Base-by-base conservation (phyloP, 2,329 filamentous ascomycete species). In the Hypoxylon sp. region DNA sequence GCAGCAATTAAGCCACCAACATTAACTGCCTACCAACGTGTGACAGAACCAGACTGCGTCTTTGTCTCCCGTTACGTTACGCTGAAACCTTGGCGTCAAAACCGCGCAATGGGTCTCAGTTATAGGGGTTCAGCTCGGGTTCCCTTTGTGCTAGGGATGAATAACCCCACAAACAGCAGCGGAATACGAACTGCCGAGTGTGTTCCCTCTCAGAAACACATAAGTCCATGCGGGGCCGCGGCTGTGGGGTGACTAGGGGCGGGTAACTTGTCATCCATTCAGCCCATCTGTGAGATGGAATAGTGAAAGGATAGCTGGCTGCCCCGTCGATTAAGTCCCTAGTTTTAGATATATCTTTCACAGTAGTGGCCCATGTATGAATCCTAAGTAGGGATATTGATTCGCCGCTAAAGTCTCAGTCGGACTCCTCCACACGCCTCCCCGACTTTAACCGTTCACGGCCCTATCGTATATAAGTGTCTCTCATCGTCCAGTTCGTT, bases 351-450 rank as follows among this genome's bases (percentile, higher is more conserved):
- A 28, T 50, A 55, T 21, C 25, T 28, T 21, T 19, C 17, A n/a
- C 50, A 51, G 28, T 5, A 23, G 14, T 23, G 25, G 34, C n/a
- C 13, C 48, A 48, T 30, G 23, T 45, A 49, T 19, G 58, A 38
- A 49, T 38, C 17, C 38, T 53, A 23, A 11, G 25, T 50, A 68
- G 70, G 70, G 67, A 60, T 50, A 74, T 73, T 69, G 57, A 73
- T 70, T 55, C 58, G 56, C 69, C 67, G 63, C 41, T 49, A 21
- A 38, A 48, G 19, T 45, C 28, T 34, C 30, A 50, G 43, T 63
- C 75, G 75, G 75, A 76, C 73, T 75, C 69, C 74, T 75, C 75
- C 75, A 75, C 70, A 52, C 46, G 46, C 53, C 53, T 43, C 57
- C 63, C 74, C 72, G 67, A 62, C 50, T 69, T 64, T 65, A 70